These are phyloP conservation scores for Sporothrix brasiliensis DNA, from an alignment of 2,329 filamentous ascomycete genomes.

Conservation along the genomic window DNA sequence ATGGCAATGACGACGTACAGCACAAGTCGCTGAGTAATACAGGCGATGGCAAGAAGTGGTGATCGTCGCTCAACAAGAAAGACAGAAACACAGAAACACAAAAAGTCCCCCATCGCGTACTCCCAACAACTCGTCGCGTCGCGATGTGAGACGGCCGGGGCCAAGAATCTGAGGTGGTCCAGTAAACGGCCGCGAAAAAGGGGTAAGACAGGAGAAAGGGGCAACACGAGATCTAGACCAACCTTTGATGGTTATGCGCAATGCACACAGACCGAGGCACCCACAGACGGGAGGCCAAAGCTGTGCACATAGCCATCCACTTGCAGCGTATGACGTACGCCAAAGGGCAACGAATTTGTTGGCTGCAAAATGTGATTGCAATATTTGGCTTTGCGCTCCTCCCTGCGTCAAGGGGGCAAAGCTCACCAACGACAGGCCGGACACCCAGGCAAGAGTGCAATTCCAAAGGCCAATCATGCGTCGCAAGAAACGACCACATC, in stretches of 20 bases:
- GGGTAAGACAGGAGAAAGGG: slow-evolving; percentile 21
- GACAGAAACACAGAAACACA: too few relatives aligned
- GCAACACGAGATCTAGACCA: slow-evolving; percentile 9
- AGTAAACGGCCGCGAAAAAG: not conserved
- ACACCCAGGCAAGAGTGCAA: not conserved
- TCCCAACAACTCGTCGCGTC: not conserved
- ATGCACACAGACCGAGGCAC: not conserved
- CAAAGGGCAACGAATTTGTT: slow-evolving; percentile 8
- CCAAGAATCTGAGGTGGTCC: not conserved
- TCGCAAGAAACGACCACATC: not conserved
- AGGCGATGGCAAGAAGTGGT: not conserved
- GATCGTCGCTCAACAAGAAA: too few relatives aligned
- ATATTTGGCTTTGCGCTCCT: slow-evolving; percentile 23
- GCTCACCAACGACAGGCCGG: not conserved
- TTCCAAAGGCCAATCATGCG: not conserved
- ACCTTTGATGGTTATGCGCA: not conserved
- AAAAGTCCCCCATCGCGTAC: not conserved
- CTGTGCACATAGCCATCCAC: not conserved
- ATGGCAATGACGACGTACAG: too few relatives aligned
- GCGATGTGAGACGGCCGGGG: slow-evolving; percentile 7
- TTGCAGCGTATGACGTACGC: slow-evolving; percentile 20
- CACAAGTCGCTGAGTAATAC: not conserved
- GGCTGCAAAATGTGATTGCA: not conserved
- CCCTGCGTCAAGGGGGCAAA: slow-evolving; percentile 11
- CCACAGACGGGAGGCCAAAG: too few relatives aligned